Percentiles rank a stretch among this genome's conserved stretches.
phyloP scores from a whole-genome alignment of 202 grass and related monocot species.

The Thinopyrum obtusiflorum region DNA sequence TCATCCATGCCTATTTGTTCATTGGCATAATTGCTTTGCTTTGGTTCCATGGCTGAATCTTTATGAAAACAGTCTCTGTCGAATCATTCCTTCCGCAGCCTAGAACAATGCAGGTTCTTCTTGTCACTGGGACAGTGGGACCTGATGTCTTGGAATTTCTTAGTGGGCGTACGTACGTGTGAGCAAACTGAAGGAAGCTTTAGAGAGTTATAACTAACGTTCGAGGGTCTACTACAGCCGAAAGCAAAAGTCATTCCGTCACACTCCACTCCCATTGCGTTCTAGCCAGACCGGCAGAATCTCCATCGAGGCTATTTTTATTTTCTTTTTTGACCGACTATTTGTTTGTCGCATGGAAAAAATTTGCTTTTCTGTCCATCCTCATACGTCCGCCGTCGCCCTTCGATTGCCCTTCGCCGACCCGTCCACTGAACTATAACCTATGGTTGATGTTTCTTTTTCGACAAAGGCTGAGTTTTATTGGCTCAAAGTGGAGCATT shows the following conservation, averaged over 20 bases:
- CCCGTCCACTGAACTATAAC: too few species aligned
- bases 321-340: too few species aligned
- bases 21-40: neutral
- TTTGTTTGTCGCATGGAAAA: too few species aligned
- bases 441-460: too few species aligned
- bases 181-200: conserved; percentile 24
- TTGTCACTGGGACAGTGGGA: neutral
- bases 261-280: neutral
- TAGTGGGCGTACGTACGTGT: conserved; percentile 31
- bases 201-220: neutral
- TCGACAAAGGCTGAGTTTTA: too few species aligned
- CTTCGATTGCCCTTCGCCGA: too few species aligned
- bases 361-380: too few species aligned
- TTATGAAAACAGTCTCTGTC: neutral
- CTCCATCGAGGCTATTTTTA: too few species aligned
- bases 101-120: conserved; percentile 6
- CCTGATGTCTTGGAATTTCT: conserved; percentile 13
- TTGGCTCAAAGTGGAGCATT: too few species aligned
- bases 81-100: neutral
- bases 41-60: neutral
- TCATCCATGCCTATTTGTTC: too few species aligned
- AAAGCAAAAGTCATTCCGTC: conserved; percentile 30
- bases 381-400: too few species aligned
- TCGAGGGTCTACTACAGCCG: conserved; percentile 17
- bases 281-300: too few species aligned